phyloP scores from a whole-genome alignment of 2,329 filamentous ascomycete species.

The Lomentospora prolificans region DNA sequence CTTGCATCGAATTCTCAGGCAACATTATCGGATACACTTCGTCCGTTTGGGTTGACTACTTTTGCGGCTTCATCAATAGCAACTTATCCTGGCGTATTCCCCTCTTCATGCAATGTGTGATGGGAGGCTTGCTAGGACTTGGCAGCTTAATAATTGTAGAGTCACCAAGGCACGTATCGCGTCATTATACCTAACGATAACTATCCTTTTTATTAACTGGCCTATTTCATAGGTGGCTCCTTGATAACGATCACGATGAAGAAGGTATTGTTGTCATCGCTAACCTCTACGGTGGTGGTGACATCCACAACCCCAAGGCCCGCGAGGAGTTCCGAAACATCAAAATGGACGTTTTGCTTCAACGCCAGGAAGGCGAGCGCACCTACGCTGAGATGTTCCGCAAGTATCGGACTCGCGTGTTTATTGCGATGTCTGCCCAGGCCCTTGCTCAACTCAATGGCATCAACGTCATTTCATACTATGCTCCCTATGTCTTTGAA shows the following conservation, averaged over 20 bases:
- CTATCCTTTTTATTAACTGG: constrained; percentile 15
- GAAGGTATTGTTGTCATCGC: constrained; percentile 98
- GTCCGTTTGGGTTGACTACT: constrained; percentile 98
- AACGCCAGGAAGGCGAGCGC: constrained; percentile 90
- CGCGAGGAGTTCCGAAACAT: constrained; percentile 96
- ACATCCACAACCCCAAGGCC: constrained; percentile 87
- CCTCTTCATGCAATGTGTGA: constrained; percentile 83
- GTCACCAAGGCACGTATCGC: constrained; percentile 66
- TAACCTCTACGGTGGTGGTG: constrained; percentile 90
- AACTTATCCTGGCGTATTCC: constrained; percentile 87
- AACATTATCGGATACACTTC: constrained; percentile 94
- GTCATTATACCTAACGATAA: background rate
- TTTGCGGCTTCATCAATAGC: constrained; percentile 80
- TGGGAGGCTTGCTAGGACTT: constrained; percentile 76
- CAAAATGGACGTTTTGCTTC: constrained; percentile 92
- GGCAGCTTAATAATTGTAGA: constrained; percentile 93
- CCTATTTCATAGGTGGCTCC: constrained; percentile 61
- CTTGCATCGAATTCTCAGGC: constrained; percentile 95
- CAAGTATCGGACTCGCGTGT: constrained; percentile 81
- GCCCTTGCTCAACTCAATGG: constrained; percentile 93
- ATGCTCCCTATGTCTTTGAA: constrained; percentile 92
- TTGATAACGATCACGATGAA: constrained; percentile 96
- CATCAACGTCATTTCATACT: constrained; percentile 99
- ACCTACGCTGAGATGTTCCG: constrained; percentile 91
- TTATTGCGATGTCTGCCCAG: constrained; percentile 98